phyloP scores from a whole-genome alignment of 2,329 filamentous ascomycete genomes.

The Alternaria ethzedia region DNA sequence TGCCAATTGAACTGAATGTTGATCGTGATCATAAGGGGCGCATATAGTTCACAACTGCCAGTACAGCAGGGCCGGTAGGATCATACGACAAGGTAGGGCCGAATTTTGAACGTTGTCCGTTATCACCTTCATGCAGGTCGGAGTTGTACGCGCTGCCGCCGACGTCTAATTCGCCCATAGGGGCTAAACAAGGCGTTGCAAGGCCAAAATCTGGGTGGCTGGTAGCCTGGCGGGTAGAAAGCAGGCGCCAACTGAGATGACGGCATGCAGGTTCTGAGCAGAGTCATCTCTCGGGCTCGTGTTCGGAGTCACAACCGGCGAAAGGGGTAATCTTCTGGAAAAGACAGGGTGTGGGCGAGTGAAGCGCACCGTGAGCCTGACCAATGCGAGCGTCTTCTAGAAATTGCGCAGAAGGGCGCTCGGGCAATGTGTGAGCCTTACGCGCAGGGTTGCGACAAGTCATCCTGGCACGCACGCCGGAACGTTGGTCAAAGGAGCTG shows the following conservation, averaged over 20 bases:
- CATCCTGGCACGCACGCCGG: constrained; percentile 31
- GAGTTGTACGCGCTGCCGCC: constrained; percentile 27
- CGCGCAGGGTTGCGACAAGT: constrained; percentile 34
- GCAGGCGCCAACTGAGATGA: constrained; percentile 18
- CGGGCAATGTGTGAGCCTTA: constrained; percentile 33
- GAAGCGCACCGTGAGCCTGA: constrained; percentile 30
- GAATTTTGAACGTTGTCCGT: constrained; percentile 20
- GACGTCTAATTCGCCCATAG: background rate
- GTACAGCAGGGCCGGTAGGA: constrained; percentile 12
- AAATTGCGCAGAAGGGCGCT: constrained; percentile 47
- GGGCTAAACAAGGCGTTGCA: background rate
- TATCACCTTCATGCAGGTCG: constrained; percentile 20
- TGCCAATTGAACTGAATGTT: background rate
- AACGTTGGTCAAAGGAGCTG: constrained; percentile 33
- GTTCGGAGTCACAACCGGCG: constrained; percentile 20
- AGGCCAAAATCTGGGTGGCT: constrained; percentile 10
- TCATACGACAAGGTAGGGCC: constrained; percentile 12
- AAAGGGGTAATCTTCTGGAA: constrained; percentile 50
- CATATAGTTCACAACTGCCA: background rate
- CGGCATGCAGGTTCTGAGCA: constrained; percentile 15
- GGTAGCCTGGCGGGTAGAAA: constrained; percentile 13
- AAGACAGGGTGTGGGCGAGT: constrained; percentile 39
- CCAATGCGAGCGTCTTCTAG: constrained; percentile 38
- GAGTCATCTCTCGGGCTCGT: constrained; percentile 26
- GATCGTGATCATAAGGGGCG: constrained; percentile 14